Evolutionary conservation across 169 alveolate species (phyloP), one percentile per base, ranked within the genome.

Genomic region (Hepatocystis sp.): DNA sequence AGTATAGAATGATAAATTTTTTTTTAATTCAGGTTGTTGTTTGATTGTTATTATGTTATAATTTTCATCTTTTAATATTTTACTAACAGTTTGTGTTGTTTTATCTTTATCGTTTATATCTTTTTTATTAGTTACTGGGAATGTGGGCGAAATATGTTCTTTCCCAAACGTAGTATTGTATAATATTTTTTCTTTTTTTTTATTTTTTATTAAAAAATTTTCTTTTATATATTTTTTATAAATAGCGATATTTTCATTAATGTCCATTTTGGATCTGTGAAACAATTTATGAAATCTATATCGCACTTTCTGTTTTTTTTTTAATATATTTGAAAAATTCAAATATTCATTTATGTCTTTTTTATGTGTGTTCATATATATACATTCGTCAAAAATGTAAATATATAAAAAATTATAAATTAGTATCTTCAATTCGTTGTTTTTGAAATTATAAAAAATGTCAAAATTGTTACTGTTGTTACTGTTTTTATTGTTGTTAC

Each of bases 341-440:
- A 58, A 76, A 36, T 76, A 76, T 58, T 76, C 88, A 46, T 51
- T 76, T 76, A 76, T 76, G 39, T 76, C 88, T 53, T 76, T 76
- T 51, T 58, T 76, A 30, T 76, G 88, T 46, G 53, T 58, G 39
- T 76, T 58, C 32, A 44, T 44, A 36, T 76, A 76, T 58, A 76
- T 56, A 56, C 58, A 76, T 44, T 76, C 88, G 39, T 76, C 88
- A 58, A 76, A 76, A 1, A 76, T 76, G 65, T 58, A 56, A 0
- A 76, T 17, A 39, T 58, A 76, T 27, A 76, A 51, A 46, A 76
- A 76, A 34, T 76, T 76, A 23, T 76, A 76, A 40, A 76, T 60
- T 27, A 76, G 30, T n/a, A 76, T 58, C 58, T 76, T 76, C 17
- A 76, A 23, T 27, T 76, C 78, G n/a, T 76, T 76, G 34, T 76